phyloP scores from a whole-genome alignment of 768 basidiomycete species.

The Pisolithus microcarpus region DNA sequence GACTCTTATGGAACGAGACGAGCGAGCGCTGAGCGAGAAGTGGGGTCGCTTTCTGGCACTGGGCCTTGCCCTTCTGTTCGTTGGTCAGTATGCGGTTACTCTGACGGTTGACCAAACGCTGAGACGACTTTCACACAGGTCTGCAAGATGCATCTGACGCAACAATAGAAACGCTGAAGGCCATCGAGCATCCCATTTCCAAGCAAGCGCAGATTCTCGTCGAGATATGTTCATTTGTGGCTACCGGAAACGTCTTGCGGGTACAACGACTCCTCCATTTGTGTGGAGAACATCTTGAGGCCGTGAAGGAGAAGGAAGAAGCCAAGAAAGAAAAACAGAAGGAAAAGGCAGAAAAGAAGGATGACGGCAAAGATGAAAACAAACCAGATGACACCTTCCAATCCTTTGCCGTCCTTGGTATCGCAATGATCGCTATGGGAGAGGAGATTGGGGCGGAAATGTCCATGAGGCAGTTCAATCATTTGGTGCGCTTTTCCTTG shows the following conservation, averaged over 20 bases:
- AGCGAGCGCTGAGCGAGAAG: slow-evolving; percentile 77
- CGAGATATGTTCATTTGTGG: slow-evolving; percentile 90
- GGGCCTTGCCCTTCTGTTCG: slow-evolving; percentile 83
- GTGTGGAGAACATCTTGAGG: slow-evolving; percentile 85
- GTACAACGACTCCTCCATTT: slow-evolving; percentile 88
- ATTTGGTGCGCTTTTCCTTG: slow-evolving; percentile 55
- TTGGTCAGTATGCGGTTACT: slow-evolving; percentile 49
- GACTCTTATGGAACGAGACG: slow-evolving; percentile 79
- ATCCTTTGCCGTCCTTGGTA: slow-evolving; percentile 87
- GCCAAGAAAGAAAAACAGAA: slow-evolving; percentile 21
- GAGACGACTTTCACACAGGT: slow-evolving; percentile 40
- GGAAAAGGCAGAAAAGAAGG: slow-evolving; percentile 34
- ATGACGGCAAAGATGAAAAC: slow-evolving; percentile 50
- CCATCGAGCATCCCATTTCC: slow-evolving; percentile 87
- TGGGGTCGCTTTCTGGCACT: slow-evolving; percentile 90
- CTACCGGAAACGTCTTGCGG: slow-evolving; percentile 91
- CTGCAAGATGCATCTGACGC: slow-evolving; percentile 91
- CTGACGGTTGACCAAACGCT: slow-evolving; percentile 1
- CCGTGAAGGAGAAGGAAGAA: slow-evolving; percentile 31
- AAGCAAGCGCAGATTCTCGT: slow-evolving; percentile 89
- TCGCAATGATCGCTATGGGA: slow-evolving; percentile 94
- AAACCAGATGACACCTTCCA: slow-evolving; percentile 75
- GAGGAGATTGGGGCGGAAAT: slow-evolving; percentile 98
- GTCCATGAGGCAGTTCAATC: slow-evolving; percentile 96
- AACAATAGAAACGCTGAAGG: slow-evolving; percentile 87